Evolutionary conservation across 2,329 filamentous ascomycete species (phyloP), one percentile per base, ranked within the genome.

Genomic region (Calonectria pseudoturangicola): DNA sequence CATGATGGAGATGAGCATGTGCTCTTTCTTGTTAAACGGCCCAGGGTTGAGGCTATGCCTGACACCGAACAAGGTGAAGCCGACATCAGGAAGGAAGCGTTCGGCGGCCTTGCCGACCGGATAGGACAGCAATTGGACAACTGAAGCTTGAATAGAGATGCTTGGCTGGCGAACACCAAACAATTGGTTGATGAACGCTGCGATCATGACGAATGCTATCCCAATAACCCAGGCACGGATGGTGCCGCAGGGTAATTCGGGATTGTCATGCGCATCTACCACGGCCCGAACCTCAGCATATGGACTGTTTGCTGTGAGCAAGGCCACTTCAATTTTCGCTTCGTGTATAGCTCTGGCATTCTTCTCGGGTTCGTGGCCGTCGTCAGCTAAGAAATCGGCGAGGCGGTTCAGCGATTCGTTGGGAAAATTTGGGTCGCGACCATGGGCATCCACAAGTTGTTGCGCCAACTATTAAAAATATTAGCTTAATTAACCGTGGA

Each of bases 1-100:
- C 85, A 89, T 90, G 74, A 90, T 88, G 3, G 88, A 88, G 43
- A 90, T 88, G n/a, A 91, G 81, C 84, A 90, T 89, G 76, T 92
- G 90, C 79, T 92, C 90, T 77, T 92, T 92, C 76, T 87, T 87
- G 63, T 87, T 89, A 79, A 91, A 91, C 0, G 85, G 86, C 0
- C 89, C 88, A 0, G 89, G 88, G 73, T 90, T 91, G 16, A 90
- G 81, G 10, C 83, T 84, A 72, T 87, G 83, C 12, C 83, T 81
- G 1, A 81, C 73, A 0, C 87, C 87, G 64, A 82, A 82, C 6
- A 88, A 66, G 0, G 82, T 85, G 68, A 89, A 71, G 4, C 86
- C 84, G 82, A 85, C 87, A 65, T 86, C 84, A 0, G 88, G 88
- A 0, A 90, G 76, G 16, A 82, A 73, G 48, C 76, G 84, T 15